Percentiles rank a stretch among this genome's conserved stretches.
phyloP scores from a whole-genome alignment of 2,329 filamentous ascomycete species.

The Aspergillus ruber region DNA sequence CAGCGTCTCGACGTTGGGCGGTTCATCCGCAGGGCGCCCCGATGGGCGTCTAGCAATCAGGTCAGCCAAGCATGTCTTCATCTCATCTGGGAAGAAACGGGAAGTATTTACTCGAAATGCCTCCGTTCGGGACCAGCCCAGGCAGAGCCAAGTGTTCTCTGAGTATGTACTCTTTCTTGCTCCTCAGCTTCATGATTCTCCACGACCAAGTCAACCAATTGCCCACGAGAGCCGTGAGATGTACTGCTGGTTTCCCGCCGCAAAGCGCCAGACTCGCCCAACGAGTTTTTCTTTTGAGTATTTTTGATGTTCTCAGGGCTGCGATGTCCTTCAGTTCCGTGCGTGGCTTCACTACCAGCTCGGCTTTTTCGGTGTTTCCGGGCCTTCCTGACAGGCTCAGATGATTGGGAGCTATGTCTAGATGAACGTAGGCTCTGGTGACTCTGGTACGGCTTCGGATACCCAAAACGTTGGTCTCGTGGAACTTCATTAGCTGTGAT shows the following conservation, averaged over 20 bases:
- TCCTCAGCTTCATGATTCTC: conserved; percentile 59
- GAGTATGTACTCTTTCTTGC: conserved; percentile 54
- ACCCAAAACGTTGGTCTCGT: conserved; percentile 59
- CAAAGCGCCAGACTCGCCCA: conserved; percentile 14
- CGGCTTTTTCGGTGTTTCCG: conserved; percentile 31
- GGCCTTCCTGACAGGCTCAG: conserved; percentile 32
- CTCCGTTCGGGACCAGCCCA: conserved; percentile 47
- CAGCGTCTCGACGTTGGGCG: conserved; percentile 5
- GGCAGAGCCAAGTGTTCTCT: conserved; percentile 56
- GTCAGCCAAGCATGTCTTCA: not conserved
- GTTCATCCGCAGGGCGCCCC: conserved; percentile 24
- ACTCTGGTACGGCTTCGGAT: conserved; percentile 43
- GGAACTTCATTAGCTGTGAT: conserved; percentile 76
- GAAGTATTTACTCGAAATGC: conserved; percentile 26
- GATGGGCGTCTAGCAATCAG: conserved; percentile 23
- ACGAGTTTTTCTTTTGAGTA: conserved; percentile 21
- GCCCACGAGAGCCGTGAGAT: conserved; percentile 53
- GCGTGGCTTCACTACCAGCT: conserved; percentile 14
- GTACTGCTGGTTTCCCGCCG: conserved; percentile 31
- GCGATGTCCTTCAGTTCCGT: conserved; percentile 18
- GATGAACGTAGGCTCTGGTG: not conserved
- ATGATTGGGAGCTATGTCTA: conserved; percentile 22
- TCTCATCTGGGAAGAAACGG: not conserved
- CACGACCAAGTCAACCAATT: conserved; percentile 61
- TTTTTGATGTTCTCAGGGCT: conserved; percentile 20